Evolutionary conservation across 257 asterid genomes (phyloP).

Genomic region (Orobanche coerulescens): DNA sequence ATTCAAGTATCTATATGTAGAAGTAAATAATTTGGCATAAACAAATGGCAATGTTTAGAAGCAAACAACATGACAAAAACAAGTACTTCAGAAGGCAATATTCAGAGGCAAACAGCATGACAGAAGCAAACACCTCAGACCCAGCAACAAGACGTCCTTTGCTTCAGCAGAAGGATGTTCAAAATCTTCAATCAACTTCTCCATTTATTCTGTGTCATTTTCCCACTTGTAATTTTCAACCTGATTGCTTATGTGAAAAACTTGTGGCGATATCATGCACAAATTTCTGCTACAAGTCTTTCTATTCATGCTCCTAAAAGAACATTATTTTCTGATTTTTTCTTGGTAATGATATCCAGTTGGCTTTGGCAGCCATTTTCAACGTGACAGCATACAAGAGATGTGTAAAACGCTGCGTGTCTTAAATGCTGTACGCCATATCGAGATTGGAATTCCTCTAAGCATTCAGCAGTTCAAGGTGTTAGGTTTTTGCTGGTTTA

Average conservation of each 20-base stretch:
- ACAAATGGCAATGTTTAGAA: not conserved
- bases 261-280: constrained; percentile 7
- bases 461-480: constrained; percentile 98
- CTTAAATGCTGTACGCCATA: constrained; percentile 76
- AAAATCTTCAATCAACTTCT: not conserved
- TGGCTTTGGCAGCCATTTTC: constrained; percentile 93
- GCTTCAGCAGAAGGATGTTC: not conserved
- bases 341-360: constrained; percentile 77
- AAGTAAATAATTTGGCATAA: not conserved
- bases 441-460: constrained; percentile 75
- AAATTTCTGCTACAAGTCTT: constrained; percentile 8
- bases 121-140: not conserved
- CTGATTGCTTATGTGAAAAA: constrained; percentile 13
- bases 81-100: not conserved
- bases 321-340: constrained; percentile 47
- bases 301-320: constrained; percentile 26
- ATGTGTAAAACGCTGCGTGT: constrained; percentile 79
- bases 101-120: not conserved
- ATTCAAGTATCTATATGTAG: not conserved
- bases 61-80: not conserved
- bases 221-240: not conserved
- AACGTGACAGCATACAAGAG: constrained; percentile 80
- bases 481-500: constrained; percentile 13
- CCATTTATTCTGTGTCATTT: not conserved
- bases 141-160: not conserved